Conservation (phyloP, 257 asterid species). For the Mentha longifolia region DNA sequence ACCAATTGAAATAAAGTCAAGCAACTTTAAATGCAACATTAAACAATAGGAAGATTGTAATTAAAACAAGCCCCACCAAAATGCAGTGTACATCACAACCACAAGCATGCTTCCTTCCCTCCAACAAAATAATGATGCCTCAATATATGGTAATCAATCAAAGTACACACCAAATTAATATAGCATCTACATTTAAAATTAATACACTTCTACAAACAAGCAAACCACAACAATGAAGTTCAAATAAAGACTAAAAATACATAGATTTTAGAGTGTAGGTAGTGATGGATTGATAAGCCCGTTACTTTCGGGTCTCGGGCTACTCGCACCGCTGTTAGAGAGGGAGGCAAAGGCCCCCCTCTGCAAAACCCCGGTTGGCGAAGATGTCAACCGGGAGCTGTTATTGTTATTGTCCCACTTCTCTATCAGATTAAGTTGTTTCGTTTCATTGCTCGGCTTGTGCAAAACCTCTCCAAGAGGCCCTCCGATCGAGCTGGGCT, state of each 20-base stretch:
- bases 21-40: neutral
- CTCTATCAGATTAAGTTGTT: conserved; percentile 63
- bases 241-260: neutral
- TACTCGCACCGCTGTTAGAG: conserved; percentile 84
- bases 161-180: neutral
- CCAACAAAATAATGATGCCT: conserved; percentile 25
- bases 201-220: neutral
- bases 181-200: conserved; percentile 11
- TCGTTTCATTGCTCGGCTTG: conserved; percentile 43
- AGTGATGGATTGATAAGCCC: conserved; percentile 50
- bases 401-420: conserved; percentile 56
- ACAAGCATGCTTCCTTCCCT: conserved; percentile 62
- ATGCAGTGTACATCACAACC: conserved; percentile 36
- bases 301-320: conserved; percentile 70
- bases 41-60: neutral
- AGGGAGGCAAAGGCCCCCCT: conserved; percentile 65
- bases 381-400: conserved; percentile 58
- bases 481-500: conserved; percentile 67
- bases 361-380: conserved; percentile 92
- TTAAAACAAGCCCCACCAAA: conserved; percentile 21
- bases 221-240: neutral
- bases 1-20: conserved; percentile 4
- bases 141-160: neutral
- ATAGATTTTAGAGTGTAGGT: conserved; percentile 46
- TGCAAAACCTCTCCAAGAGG: conserved; percentile 94